Percentiles rank a stretch among this genome's conserved stretches.
Conservation (phyloP, 225 moss, liverwort and hornwort species). For the Straminergon stramineum region DNA sequence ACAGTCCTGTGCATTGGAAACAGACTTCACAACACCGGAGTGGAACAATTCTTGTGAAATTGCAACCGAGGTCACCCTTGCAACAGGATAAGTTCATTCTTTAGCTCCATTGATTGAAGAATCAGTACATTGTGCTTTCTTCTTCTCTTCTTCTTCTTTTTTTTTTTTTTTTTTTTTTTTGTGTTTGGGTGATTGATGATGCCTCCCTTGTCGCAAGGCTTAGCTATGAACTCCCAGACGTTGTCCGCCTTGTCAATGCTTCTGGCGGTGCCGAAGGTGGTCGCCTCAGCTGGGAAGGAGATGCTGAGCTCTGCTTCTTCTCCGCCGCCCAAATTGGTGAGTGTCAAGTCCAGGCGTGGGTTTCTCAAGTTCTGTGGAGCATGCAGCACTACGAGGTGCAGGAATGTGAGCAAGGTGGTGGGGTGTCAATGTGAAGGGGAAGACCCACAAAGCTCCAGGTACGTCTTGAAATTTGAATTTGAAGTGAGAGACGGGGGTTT, state of each 20-base stretch:
- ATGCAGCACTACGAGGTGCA: slow-evolving; percentile 20
- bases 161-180: too few relatives aligned
- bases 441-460: slow-evolving; percentile 21
- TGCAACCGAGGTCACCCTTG: background rate
- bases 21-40: background rate
- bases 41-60: too few relatives aligned
- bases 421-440: slow-evolving; percentile 8
- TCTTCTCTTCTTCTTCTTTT: too few relatives aligned
- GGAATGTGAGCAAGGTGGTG: background rate
- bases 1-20: background rate
- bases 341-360: slow-evolving; percentile 28
- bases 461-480: background rate
- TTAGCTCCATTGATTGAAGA: background rate
- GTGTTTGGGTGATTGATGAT: background rate
- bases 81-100: background rate
- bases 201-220: slow-evolving; percentile 40
- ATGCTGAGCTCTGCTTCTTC: background rate
- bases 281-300: slow-evolving; percentile 7
- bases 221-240: slow-evolving; percentile 24
- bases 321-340: background rate
- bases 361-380: slow-evolving; percentile 40
- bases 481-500: background rate
- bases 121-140: background rate
- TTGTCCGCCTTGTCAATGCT: slow-evolving; percentile 33
- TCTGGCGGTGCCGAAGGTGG: slow-evolving; percentile 13